Base-by-base conservation (phyloP, 495 filamentous ascomycete genomes). In the Talaromyces adpressus region DNA sequence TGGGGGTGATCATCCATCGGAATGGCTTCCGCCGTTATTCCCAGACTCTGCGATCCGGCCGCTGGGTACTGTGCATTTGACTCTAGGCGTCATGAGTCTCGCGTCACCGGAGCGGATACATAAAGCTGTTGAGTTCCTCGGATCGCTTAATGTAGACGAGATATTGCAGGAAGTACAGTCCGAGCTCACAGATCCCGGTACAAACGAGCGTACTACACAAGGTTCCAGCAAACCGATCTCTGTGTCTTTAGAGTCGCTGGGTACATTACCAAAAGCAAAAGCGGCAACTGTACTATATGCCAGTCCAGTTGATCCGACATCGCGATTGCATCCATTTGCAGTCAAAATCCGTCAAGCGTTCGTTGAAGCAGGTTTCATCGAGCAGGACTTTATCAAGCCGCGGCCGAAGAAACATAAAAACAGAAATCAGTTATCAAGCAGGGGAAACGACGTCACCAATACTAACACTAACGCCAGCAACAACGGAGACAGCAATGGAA, bases 11-110 rank as follows among this genome's bases (percentile, higher is more conserved):
- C 67, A 25, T 57, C 62, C n/a, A 4, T 58, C 41, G 62, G 71
- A 47, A 51, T 68, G n/a, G 62, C 64, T 53, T 67, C 74, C 36
- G 39, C 72, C 70, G 32, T 69, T 68, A 18, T 72, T 83, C 41
- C 85, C 87, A 1, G 71, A 79, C 49, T 81, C 81, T 62, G 89
- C 92, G 4, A 72, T 96, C 41, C 78, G 93, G 22, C 92, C 93
- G 0, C 65, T 93, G 4, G 91, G 89, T 3, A 91, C 91, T 0
- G 74, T 96, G 29, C 93, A 97, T 73, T 75, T 96, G 2, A 97
- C 93, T 1, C 73, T 97, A 6, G 92, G 92, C 1, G 91, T 96
- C 3, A 92, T 97, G 88, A 90, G 85, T 63, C 83, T 97, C 9
- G 70, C 82, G 1, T 81, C 72, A 0, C 72, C 75, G 16, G 80